Percentiles rank a stretch among this genome's conserved stretches.
phyloP scores from a whole-genome alignment of 306 rosid genomes.

The Cicer pinnatifidum region DNA sequence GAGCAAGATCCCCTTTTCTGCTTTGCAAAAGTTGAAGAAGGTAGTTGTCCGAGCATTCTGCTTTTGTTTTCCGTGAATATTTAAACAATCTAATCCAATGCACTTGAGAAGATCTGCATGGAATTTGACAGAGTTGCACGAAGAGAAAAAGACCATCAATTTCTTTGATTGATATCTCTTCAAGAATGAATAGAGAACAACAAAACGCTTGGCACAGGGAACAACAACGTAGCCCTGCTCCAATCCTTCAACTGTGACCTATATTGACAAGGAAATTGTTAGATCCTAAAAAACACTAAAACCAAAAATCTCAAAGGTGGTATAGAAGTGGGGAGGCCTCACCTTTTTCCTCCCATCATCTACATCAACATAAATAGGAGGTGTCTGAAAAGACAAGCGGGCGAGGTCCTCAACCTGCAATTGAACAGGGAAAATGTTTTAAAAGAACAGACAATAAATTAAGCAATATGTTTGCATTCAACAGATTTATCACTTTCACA shows the following conservation, averaged over 20 bases:
- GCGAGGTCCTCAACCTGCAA: conserved; percentile 90
- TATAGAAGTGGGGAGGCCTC: not conserved
- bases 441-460: conserved; percentile 7
- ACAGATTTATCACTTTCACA: conserved; percentile 10
- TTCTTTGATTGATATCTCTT: conserved; percentile 73
- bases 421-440: conserved; percentile 14
- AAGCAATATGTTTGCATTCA: conserved; percentile 26
- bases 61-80: conserved; percentile 95
- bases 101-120: conserved; percentile 84
- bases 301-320: conserved; percentile 17
- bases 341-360: conserved; percentile 91
- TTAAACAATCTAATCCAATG: conserved; percentile 68
- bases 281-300: conserved; percentile 35
- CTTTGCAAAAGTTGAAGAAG: conserved; percentile 78
- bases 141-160: conserved; percentile 97
- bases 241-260: conserved; percentile 97
- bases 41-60: conserved; percentile 83
- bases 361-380: conserved; percentile 75
- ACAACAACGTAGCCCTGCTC: conserved; percentile 94
- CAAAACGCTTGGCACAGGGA: conserved; percentile 77
- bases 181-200: conserved; percentile 84
- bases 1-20: conserved; percentile 88
- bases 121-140: conserved; percentile 92
- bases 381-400: conserved; percentile 76
- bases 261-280: conserved; percentile 40